These are phyloP conservation scores for Hypoxylon rubiginosum DNA, from an alignment of 2,329 filamentous ascomycete species.

Conservation along the genomic window DNA sequence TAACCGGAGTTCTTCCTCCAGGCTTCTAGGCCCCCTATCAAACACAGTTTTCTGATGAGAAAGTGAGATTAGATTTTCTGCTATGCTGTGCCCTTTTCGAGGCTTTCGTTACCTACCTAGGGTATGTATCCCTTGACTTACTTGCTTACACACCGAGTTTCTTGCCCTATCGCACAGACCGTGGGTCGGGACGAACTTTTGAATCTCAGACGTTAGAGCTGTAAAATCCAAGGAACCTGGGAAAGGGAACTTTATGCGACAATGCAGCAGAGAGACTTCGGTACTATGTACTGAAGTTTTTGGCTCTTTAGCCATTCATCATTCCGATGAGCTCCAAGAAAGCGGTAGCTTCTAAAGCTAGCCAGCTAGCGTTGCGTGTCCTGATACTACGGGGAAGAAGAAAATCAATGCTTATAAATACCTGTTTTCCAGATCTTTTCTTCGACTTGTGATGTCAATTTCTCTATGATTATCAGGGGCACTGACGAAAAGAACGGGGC, in stretches of 20 bases:
- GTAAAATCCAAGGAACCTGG: not conserved
- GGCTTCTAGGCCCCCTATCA: not conserved
- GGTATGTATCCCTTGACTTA: not conserved
- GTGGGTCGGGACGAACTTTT: slow-evolving; percentile 10
- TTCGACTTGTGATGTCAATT: slow-evolving; percentile 20
- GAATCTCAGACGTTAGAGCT: slow-evolving; percentile 33
- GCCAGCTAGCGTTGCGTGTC: not conserved
- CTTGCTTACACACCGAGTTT: not conserved
- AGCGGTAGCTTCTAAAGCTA: not conserved
- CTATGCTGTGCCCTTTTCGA: not conserved
- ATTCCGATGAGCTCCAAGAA: not conserved
- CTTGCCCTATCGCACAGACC: slow-evolving; percentile 24
- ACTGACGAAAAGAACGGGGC: slow-evolving; percentile 19
- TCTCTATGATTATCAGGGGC: slow-evolving; percentile 22
- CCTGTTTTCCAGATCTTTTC: not conserved
- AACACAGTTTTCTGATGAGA: not conserved
- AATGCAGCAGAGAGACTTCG: not conserved
- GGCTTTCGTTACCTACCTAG: too few relatives aligned
- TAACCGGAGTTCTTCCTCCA: slow-evolving; percentile 31
- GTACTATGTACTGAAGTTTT: not conserved
- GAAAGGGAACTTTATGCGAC: slow-evolving; percentile 17
- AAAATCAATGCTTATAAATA: not conserved
- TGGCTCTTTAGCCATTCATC: not conserved
- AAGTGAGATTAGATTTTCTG: not conserved
- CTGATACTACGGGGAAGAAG: not conserved